phyloP scores from a whole-genome alignment of 768 basidiomycete genomes.

The Kwoniella bestiolae region DNA sequence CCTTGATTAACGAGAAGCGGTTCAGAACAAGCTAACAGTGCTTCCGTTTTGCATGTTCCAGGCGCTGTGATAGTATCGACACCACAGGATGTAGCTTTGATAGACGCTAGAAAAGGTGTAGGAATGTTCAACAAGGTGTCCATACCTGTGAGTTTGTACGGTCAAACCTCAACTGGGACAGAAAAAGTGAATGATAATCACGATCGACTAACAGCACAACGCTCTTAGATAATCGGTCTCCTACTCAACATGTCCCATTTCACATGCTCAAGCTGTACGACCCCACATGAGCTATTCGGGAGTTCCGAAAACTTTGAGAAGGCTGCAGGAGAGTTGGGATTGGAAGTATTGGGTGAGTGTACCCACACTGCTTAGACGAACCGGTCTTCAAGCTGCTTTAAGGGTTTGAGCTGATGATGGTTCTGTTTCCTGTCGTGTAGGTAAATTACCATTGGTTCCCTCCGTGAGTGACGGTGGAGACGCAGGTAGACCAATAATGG shows the following conservation, averaged over 20 bases:
- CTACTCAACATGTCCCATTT: slow-evolving; percentile 88
- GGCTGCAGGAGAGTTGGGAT: slow-evolving; percentile 65
- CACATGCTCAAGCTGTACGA: slow-evolving; percentile 72
- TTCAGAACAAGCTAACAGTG: too few relatives aligned
- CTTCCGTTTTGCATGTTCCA: slow-evolving; percentile 58
- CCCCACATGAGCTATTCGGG: slow-evolving; percentile 72
- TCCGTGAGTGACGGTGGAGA: slow-evolving; percentile 76
- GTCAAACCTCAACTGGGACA: too few relatives aligned
- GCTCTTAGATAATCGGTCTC: slow-evolving; percentile 82
- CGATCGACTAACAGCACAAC: too few relatives aligned
- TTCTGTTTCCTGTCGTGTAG: too few relatives aligned
- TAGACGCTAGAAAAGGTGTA: slow-evolving; percentile 90
- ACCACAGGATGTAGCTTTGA: slow-evolving; percentile 89
- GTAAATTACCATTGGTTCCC: slow-evolving; percentile 76
- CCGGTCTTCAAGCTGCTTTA: not conserved
- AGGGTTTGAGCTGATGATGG: not conserved
- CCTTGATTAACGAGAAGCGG: too few relatives aligned
- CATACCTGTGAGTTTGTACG: slow-evolving; percentile 73
- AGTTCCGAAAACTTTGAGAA: slow-evolving; percentile 67
- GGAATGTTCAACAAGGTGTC: slow-evolving; percentile 86
- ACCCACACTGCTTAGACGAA: not conserved
- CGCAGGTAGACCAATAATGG: slow-evolving; percentile 61
- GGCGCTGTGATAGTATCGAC: slow-evolving; percentile 93
- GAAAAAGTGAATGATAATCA: too few relatives aligned
- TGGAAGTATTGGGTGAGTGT: slow-evolving; percentile 67